Evolutionary conservation across 164 flowering plant species (phyloP).

Genomic region (Protea cynaroides): DNA sequence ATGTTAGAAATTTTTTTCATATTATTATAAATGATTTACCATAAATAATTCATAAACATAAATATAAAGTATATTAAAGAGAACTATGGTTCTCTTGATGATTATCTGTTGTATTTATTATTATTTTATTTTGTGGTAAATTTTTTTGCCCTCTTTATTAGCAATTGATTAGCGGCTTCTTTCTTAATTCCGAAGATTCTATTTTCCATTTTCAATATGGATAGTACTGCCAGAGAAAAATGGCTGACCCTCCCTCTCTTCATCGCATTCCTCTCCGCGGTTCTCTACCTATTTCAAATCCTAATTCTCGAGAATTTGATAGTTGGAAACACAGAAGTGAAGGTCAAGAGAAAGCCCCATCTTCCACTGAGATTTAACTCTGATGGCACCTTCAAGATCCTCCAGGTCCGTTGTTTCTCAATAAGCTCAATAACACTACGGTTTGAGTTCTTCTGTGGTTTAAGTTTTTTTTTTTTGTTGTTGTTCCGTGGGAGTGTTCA

Average conservation of each 20-base stretch:
- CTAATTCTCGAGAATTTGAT: slow-evolving; percentile 26
- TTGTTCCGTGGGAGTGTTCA: slow-evolving; percentile 21
- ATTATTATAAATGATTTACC: too few species aligned
- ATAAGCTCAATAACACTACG: not conserved
- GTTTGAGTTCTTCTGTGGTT: not conserved
- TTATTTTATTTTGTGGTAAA: too few species aligned
- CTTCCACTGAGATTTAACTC: slow-evolving; percentile 72
- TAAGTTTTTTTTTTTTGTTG: not conserved
- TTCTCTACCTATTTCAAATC: slow-evolving; percentile 32
- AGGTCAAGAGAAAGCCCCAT: slow-evolving; percentile 41
- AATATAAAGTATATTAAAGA: too few species aligned
- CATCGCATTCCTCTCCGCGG: slow-evolving; percentile 16
- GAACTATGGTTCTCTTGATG: too few species aligned
- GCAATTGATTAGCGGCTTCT: too few species aligned
- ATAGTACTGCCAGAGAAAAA: not conserved
- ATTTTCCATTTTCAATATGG: too few species aligned
- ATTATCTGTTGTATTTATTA: too few species aligned
- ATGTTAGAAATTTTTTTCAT: too few species aligned
- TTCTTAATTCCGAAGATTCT: too few species aligned
- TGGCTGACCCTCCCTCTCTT: slow-evolving; percentile 25
- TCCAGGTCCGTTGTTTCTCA: slow-evolving; percentile 37
- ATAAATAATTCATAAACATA: too few species aligned
- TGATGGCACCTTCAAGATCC: slow-evolving; percentile 88
- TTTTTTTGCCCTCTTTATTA: too few species aligned
- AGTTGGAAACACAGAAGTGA: slow-evolving; percentile 21